A percentile compares a stretch with the other conserved stretches of the same genome.
Evolutionary conservation across 2,329 filamentous ascomycete genomes (phyloP).

Genomic region (Lachnellula subtilissima): DNA sequence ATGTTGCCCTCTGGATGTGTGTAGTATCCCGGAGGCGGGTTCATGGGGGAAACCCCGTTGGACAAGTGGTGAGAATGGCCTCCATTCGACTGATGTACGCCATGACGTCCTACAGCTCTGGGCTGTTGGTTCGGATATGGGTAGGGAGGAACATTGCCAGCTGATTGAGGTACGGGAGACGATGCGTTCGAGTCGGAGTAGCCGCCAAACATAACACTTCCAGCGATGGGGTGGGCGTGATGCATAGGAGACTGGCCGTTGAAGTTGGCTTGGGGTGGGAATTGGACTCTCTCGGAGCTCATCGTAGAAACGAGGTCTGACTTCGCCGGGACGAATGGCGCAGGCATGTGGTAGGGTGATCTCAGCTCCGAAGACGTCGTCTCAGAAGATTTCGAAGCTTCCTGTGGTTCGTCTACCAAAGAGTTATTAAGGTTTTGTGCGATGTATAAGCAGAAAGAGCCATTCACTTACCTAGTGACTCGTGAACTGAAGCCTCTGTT

Average conservation of each 20-base stretch:
- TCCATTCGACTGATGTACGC: constrained; percentile 22
- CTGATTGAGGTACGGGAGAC: constrained; percentile 49
- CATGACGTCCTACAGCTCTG: constrained; percentile 14
- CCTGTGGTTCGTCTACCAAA: constrained; percentile 12
- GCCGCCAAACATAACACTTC: constrained; percentile 52
- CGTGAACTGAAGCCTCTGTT: constrained; percentile 6
- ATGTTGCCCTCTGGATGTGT: constrained; percentile 22
- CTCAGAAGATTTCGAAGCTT: constrained; percentile 22
- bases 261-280: constrained; percentile 17
- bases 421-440: constrained; percentile 4
- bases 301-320: constrained; percentile 23
- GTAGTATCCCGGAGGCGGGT: constrained; percentile 23
- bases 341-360: constrained; percentile 40
- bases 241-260: constrained; percentile 37
- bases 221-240: constrained; percentile 49
- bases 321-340: constrained; percentile 38
- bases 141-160: constrained; percentile 38
- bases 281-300: constrained; percentile 11
- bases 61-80: constrained; percentile 25
- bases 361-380: constrained; percentile 23
- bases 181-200: constrained; percentile 52
- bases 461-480: constrained; percentile 18
- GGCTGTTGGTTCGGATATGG: constrained; percentile 19
- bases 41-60: constrained; percentile 27
- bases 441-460: background rate